Base-by-base conservation (phyloP, 768 basidiomycete genomes). In the Termitomyces bulborhizus region DNA sequence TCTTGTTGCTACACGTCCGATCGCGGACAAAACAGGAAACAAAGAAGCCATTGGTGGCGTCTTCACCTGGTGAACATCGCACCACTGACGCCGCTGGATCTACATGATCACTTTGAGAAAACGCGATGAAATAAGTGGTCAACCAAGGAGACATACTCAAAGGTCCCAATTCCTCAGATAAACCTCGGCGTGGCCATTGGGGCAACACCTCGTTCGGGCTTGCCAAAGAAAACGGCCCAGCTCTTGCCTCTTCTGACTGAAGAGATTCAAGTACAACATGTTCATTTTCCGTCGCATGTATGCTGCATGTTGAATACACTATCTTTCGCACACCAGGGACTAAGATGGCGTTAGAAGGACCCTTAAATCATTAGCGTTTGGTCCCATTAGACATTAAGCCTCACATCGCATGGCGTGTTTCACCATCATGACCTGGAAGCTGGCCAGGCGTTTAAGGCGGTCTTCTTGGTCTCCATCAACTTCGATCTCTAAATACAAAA, bases 301-400 rank as follows among this genome's bases (percentile, higher is more conserved):
- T 76, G 59, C 93, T 97, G 67, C 96, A 99, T n/a, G 97, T 99
- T 24, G 95, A 98, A 69, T 99, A 98, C 27, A 94, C 94, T 62
- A 99, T 92, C 62, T 81, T 84, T 55, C 77, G 70, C 36, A 85
- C 90, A 40, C 76, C 76, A 1, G 91, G 86, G 69, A 95, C 93
- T 96, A 21, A 58, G 57, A 36, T 54, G 27, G 48, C 57, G 48
- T 54, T 26, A 52, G 56, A 51, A 58, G 31, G 11, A 32, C 36
- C 37, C 31, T 32, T 32, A 3, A 29, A 32, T 42, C 13, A 39
- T 47, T 32, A 54, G 51, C 41, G 43, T 39, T 34, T 15, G 39
- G 45, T 29, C 3, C 9, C 52, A n/a, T 53, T 53, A 11, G 29
- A 42, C 53, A 46, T 40, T 51, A 24, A n/a, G 18, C 66, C 81